Evolutionary conservation across 495 filamentous ascomycete species (phyloP), one percentile per base, ranked within the genome.

Genomic region (Cenococcum geophilum): DNA sequence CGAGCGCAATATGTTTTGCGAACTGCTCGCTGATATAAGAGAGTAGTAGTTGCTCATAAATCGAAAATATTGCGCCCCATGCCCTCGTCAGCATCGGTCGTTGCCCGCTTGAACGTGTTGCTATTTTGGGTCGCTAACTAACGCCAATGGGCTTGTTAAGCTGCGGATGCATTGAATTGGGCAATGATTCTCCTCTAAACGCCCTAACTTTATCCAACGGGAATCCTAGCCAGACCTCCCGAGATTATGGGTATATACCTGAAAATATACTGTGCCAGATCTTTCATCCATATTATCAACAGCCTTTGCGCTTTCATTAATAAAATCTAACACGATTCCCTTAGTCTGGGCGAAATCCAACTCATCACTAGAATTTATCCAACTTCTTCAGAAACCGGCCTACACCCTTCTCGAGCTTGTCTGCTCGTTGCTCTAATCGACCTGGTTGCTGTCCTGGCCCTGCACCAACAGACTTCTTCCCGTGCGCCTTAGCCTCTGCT

Each of bases 371-470:
- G 72, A 92, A 83, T 70, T 93, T 93, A 79, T 96, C 91, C 69
- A 96, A 77, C 75, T 84, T 91, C 83, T 91, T 95, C 68, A 96
- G 76, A 72, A 95, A 86, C 37, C 86, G 79, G 59, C 86, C 86
- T 14, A 95, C 83, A 2, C 87, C 85, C 72, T 83, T 87, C 76
- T 96, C 91, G 52, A 93, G 64, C 65, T 80, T 77, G 1, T 78
- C 80, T n/a, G 86, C 85, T 48, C 79, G 75, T 55, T 86, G 81
- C 65, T 92, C 90, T 23, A 95, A 68, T 69, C 79, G 87, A 18
- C 80, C 78, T 18, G 75, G 61, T 52, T 73, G 73, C 57, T 80
- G 76, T 48, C 72, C 27, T 78, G 75, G 58, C 25, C 32, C 58
- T 62, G 60, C 45, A 64, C 68, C 61, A 43, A 42, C 52, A 12